A percentile compares a stretch with the other conserved stretches of the same genome.
These are phyloP conservation scores for Jimgerdemannia lactiflua DNA, from an alignment of 192 early-diverging fungal genomes.

Conservation along the genomic window DNA sequence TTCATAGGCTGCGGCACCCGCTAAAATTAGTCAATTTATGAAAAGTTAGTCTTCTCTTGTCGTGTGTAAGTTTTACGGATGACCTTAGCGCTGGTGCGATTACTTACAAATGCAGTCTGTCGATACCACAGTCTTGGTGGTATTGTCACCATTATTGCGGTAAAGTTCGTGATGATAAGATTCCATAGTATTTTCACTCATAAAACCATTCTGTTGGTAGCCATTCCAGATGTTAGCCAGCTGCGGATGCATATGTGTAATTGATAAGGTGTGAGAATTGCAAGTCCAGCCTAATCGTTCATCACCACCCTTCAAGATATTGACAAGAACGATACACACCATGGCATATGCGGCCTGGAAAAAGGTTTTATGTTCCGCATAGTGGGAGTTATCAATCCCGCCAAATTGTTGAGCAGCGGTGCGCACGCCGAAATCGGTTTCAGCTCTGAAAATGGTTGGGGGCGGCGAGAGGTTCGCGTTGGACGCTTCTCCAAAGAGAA, in stretches of 20 bases:
- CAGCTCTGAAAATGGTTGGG: not conserved
- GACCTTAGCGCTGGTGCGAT: not conserved
- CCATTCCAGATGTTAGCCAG: no score
- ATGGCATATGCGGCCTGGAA: not conserved
- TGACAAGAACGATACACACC: not conserved
- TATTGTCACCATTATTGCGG: no score
- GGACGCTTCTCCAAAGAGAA: not conserved
- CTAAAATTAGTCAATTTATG: not conserved
- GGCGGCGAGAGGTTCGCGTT: not conserved
- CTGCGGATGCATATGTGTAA: no score
- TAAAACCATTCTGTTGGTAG: no score
- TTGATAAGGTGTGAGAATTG: no score
- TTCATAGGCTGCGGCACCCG: not conserved
- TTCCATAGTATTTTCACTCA: no score
- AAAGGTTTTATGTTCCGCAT: not conserved
- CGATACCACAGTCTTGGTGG: no score
- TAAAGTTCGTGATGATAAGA: no score
- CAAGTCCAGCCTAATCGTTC: no score
- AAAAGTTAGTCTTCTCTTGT: not conserved
- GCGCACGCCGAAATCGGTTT: not conserved
- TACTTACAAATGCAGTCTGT: no score
- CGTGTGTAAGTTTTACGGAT: not conserved
- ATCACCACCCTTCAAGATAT: not conserved
- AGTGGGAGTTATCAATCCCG: not conserved
- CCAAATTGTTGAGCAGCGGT: not conserved